Percentiles rank a stretch among this genome's conserved stretches.
These are phyloP conservation scores for Solanum hybrid DNA, from an alignment of 305 asterid genomes.

Conservation along the genomic window DNA sequence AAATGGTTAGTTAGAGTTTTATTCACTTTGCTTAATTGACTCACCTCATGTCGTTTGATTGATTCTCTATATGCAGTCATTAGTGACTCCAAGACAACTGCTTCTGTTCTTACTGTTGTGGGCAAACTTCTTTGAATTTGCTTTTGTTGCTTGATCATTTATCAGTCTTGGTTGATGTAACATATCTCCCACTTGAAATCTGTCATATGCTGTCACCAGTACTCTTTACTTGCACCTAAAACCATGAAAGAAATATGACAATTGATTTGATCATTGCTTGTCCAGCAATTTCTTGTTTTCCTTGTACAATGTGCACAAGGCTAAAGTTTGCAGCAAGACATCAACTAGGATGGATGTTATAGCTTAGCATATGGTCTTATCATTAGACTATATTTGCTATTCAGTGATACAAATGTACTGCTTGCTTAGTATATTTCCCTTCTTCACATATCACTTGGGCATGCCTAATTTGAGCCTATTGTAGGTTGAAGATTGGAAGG, in stretches of 20 bases:
- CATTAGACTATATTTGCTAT: background rate
- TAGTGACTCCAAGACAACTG: background rate
- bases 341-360: background rate
- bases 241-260: background rate
- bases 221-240: background rate
- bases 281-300: background rate
- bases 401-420: background rate
- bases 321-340: background rate
- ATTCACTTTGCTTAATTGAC: background rate
- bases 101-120: background rate
- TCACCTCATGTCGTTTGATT: background rate
- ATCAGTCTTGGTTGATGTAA: background rate
- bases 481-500: slow-evolving; percentile 78
- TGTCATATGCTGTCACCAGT: background rate
- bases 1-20: slow-evolving; percentile 37
- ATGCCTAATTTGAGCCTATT: slow-evolving; percentile 7
- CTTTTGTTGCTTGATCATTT: background rate
- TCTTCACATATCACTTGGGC: background rate
- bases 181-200: background rate
- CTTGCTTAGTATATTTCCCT: background rate
- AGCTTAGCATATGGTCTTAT: background rate
- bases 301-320: background rate
- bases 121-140: background rate
- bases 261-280: background rate
- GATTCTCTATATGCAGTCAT: background rate